Evolutionary conservation across 345 rosid genomes (phyloP).

Genomic region (Clausena lansium): DNA sequence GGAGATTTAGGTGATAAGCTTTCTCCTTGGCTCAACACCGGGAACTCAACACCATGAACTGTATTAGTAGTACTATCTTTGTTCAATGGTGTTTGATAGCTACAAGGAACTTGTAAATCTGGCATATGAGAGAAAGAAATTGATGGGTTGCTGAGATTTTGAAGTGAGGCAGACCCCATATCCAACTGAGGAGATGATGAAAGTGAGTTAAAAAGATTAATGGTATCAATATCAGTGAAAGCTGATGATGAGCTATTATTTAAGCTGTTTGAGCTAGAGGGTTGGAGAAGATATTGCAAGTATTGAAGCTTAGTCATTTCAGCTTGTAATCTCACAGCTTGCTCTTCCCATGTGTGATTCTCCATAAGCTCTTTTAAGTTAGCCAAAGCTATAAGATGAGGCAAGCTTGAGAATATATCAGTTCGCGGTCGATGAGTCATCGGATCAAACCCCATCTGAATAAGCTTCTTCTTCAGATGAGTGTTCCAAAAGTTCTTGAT

Average conservation of each 20-base stretch:
- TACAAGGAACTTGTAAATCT: slow-evolving; percentile 38
- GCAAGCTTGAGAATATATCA: slow-evolving; percentile 54
- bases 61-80: slow-evolving; percentile 3
- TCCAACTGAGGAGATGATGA: slow-evolving; percentile 29
- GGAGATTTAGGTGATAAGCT: slow-evolving; percentile 30
- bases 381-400: slow-evolving; percentile 60
- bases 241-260: not conserved
- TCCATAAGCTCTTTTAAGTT: slow-evolving; percentile 53
- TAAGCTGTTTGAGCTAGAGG: slow-evolving; percentile 23
- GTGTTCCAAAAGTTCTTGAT: slow-evolving; percentile 76
- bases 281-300: slow-evolving; percentile 51
- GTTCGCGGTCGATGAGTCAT: slow-evolving; percentile 68
- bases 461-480: slow-evolving; percentile 60
- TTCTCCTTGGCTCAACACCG: slow-evolving; percentile 25
- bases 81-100: slow-evolving; percentile 27
- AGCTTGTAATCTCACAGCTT: slow-evolving; percentile 40
- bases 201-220: slow-evolving; percentile 36
- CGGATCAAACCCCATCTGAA: slow-evolving; percentile 69
- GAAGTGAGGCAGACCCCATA: slow-evolving; percentile 15
- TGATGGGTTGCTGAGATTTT: slow-evolving; percentile 24
- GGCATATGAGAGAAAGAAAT: slow-evolving; percentile 51
- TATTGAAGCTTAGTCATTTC: slow-evolving; percentile 51
- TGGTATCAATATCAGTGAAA: slow-evolving; percentile 36
- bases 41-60: slow-evolving; percentile 12
- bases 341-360: slow-evolving; percentile 47